phyloP scores from a whole-genome alignment of 441 rosid species.

The Jatropha multifida region DNA sequence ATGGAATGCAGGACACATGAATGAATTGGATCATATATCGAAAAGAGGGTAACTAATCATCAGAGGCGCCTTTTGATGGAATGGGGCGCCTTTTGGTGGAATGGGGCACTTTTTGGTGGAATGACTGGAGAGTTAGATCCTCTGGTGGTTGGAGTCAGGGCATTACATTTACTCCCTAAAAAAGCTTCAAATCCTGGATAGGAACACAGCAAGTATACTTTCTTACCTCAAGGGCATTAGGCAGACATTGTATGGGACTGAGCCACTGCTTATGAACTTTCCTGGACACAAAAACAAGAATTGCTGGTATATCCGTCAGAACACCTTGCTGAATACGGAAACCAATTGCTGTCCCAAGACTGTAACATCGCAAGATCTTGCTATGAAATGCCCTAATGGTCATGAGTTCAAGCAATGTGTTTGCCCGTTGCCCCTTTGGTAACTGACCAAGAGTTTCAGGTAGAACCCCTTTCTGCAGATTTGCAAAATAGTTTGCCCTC shows the following conservation, averaged over 20 bases:
- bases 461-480: constrained; percentile 88
- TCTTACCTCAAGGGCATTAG: constrained; percentile 77
- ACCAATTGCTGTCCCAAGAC: constrained; percentile 95
- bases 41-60: no score
- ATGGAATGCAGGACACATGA: no score
- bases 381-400: constrained; percentile 95
- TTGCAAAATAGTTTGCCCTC: constrained; percentile 84
- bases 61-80: no score
- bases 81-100: no score
- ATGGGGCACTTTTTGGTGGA: no score
- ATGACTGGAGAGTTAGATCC: no score
- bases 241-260: constrained; percentile 73
- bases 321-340: constrained; percentile 78
- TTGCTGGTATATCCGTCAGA: constrained; percentile 77
- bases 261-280: constrained; percentile 97
- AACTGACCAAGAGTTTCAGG: constrained; percentile 79
- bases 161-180: no score
- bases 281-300: constrained; percentile 90
- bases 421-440: constrained; percentile 84
- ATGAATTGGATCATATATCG: no score
- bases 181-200: background rate
- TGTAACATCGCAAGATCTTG: constrained; percentile 70
- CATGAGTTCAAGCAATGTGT: constrained; percentile 88
- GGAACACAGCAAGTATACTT: constrained; percentile 10
- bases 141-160: no score